Evolutionary conservation across 495 filamentous ascomycete species (phyloP), one percentile per base, ranked within the genome.

Genomic region (Chaetomium fimeti): DNA sequence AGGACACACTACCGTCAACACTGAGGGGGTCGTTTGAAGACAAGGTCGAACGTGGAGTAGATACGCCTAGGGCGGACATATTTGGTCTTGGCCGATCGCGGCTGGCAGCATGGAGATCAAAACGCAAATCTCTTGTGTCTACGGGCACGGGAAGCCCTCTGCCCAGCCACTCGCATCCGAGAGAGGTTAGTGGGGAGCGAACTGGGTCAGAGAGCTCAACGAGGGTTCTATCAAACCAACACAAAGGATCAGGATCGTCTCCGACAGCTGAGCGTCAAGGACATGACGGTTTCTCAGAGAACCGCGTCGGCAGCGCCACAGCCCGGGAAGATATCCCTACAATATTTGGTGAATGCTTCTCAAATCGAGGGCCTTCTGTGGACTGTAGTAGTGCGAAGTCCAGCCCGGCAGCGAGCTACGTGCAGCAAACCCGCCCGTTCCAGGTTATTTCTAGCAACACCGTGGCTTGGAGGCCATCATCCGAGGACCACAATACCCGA

Each of bases 101-200:
- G 24, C 32, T 66, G 20, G 24, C 63, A n/a, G 63, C 49, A 15
- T 70, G 64, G 63, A 64, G 36, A 53, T 59, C 60, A 24, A 66
- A 57, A 38, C 65, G 68, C 16, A 64, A 49, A 13, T 32, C 51
- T 12, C 22, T 43, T n/a, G 42, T 48, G 8, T 63, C 68, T 1
- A 57, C 42, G 7, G 48, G 62, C 15, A 16, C 43, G 15, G 61
- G 45, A 20, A 67, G 42, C 20, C 47, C 65, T 11, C 13, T 43
- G 0, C 18, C 47, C 11, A 29, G 25, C 1, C 49, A 61, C 2
- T 12, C 27, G 29, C 29, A 18, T 29, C 43, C 28, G 5, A 18
- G 28, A 38, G 36, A 29, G 0, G 8, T 5, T 13, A 16, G 25
- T 16, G 3, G 13, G 5, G 58, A 29, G 5, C 12, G 12, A 11